These are phyloP conservation scores for Ceratocystis lukuohia DNA, from an alignment of 2,329 filamentous ascomycete species.

Conservation along the genomic window DNA sequence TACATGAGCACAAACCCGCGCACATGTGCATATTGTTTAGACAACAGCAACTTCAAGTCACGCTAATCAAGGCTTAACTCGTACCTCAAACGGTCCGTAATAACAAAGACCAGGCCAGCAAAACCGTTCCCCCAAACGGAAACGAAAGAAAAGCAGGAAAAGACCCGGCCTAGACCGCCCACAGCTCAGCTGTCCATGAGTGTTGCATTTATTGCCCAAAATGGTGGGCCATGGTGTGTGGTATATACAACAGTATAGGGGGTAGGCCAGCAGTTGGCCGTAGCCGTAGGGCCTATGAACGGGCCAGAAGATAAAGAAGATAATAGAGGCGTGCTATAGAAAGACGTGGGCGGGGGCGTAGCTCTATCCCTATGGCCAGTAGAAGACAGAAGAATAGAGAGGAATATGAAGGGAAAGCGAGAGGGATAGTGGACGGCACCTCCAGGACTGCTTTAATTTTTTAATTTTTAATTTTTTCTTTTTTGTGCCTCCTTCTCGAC, in stretches of 20 bases:
- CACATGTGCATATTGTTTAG: neutral
- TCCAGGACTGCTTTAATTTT: neutral
- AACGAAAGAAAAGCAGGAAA: neutral
- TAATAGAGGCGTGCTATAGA: neutral
- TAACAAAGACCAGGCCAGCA: neutral
- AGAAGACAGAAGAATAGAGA: neutral
- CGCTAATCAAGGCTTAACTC: too few species aligned
- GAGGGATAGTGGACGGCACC: neutral
- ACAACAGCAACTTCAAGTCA: neutral
- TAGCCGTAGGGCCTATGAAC: neutral
- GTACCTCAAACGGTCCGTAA: neutral
- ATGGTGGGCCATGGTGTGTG: neutral
- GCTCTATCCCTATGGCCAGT: too few species aligned
- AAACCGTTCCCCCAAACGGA: too few species aligned
- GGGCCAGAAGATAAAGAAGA: neutral
- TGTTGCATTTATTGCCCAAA: slow-evolving; percentile 2
- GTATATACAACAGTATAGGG: neutral
- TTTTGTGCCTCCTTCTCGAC: neutral
- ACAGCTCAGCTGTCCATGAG: neutral
- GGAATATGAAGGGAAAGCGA: neutral
- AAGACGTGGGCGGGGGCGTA: neutral
- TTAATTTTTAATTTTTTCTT: too few species aligned
- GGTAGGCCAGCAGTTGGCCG: neutral
- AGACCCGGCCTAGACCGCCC: neutral
- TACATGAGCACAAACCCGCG: neutral